phyloP scores from a whole-genome alignment of 208 protist species.

The Crithidia sp. region DNA sequence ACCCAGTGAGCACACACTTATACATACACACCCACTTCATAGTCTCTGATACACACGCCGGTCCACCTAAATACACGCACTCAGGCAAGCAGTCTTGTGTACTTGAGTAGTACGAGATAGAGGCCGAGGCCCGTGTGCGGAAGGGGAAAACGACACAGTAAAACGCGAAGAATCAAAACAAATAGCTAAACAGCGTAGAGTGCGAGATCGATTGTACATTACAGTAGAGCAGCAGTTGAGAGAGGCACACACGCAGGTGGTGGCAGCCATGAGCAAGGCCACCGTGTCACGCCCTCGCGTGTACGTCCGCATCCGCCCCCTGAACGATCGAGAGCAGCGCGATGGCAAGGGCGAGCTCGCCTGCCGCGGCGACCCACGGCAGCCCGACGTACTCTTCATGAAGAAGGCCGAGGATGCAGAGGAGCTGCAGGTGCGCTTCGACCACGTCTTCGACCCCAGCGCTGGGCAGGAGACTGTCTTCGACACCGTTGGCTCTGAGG shows the following conservation, averaged over 20 bases:
- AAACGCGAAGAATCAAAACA: too few relatives aligned
- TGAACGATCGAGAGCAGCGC: constrained; percentile 80
- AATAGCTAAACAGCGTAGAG: too few relatives aligned
- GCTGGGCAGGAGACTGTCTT: constrained; percentile 63
- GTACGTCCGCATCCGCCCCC: constrained; percentile 88
- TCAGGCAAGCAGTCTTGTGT: too few relatives aligned
- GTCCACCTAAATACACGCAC: too few relatives aligned
- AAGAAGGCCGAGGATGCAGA: constrained; percentile 63
- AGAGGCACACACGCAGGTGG: not conserved
- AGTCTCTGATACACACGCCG: too few relatives aligned
- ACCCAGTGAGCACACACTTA: too few relatives aligned
- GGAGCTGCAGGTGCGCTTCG: constrained; percentile 86
- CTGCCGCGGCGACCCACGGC: constrained; percentile 55
- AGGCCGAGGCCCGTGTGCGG: too few relatives aligned
- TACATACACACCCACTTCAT: too few relatives aligned
- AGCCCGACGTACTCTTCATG: constrained; percentile 82
- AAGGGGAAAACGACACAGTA: too few relatives aligned
- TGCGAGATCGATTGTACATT: too few relatives aligned
- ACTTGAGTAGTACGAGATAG: too few relatives aligned
- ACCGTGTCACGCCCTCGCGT: constrained; percentile 84
- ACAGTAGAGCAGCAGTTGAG: not conserved
- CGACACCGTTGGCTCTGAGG: constrained; percentile 69
- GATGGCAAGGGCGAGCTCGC: constrained; percentile 77
- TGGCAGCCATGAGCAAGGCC: constrained; percentile 62
- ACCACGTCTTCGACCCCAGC: constrained; percentile 73